phyloP scores from a whole-genome alignment of 495 filamentous ascomycete species.

The Talaromyces ruber region DNA sequence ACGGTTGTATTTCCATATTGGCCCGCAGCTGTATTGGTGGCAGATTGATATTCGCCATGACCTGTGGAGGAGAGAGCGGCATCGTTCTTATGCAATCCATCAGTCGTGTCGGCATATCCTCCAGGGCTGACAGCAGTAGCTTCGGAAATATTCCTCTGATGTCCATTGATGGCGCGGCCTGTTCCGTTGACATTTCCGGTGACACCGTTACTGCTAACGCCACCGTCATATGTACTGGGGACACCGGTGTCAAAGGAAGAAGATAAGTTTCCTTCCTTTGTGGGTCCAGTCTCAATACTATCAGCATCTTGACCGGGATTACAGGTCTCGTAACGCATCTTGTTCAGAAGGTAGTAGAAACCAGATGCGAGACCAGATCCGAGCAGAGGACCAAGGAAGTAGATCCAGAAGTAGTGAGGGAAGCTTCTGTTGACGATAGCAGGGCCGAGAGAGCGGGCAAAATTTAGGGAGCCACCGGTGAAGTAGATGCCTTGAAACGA shows the following conservation, averaged over 20 bases:
- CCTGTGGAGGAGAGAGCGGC: neutral
- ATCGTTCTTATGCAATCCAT: neutral
- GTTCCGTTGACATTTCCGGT: neutral
- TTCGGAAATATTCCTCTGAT: neutral
- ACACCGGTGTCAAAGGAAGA: neutral
- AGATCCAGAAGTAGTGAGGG: slow-evolving; percentile 44
- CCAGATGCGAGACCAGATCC: slow-evolving; percentile 57
- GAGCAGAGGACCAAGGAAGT: slow-evolving; percentile 59
- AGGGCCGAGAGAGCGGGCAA: slow-evolving; percentile 65
- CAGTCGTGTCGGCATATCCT: neutral
- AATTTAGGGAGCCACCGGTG: slow-evolving; percentile 68
- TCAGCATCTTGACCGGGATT: slow-evolving; percentile 65
- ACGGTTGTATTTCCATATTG: neutral
- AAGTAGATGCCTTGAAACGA: slow-evolving; percentile 49
- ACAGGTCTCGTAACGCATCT: slow-evolving; percentile 64
- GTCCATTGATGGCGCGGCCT: neutral
- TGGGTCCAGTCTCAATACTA: neutral
- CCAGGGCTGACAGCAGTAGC: slow-evolving; percentile 1
- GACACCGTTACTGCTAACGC: neutral
- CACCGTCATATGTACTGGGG: neutral
- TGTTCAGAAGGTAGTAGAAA: slow-evolving; percentile 60
- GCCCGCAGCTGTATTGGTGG: neutral
- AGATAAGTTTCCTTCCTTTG: neutral
- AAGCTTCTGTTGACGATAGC: slow-evolving; percentile 58
- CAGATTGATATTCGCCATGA: neutral